A percentile compares a stretch with the other conserved stretches of the same genome.
Evolutionary conservation across 2,329 filamentous ascomycete species (phyloP).

Genomic region (Stemphylium beticola): DNA sequence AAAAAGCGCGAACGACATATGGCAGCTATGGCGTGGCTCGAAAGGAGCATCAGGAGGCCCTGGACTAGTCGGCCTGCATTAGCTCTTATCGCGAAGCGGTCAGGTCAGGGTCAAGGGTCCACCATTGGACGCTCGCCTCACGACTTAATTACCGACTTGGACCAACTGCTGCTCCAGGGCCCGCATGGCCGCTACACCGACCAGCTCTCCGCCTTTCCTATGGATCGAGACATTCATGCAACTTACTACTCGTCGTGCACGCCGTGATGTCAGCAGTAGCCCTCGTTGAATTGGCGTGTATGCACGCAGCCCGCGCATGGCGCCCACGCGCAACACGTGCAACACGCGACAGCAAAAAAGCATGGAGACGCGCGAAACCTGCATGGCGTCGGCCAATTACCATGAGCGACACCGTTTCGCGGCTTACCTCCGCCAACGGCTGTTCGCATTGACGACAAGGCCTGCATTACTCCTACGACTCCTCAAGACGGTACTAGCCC

Average conservation of each 20-base stretch:
- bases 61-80: slow-evolving; percentile 11
- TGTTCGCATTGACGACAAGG: slow-evolving; percentile 2
- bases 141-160: slow-evolving; percentile 15
- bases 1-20: neutral
- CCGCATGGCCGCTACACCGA: slow-evolving; percentile 10
- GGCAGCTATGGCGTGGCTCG: slow-evolving; percentile 3
- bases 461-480: neutral
- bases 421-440: neutral
- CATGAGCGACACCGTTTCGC: neutral
- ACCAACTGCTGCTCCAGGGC: slow-evolving; percentile 22
- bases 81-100: slow-evolving; percentile 14
- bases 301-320: neutral
- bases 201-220: slow-evolving; percentile 1
- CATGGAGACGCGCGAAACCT: neutral
- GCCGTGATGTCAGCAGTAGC: slow-evolving; percentile 4
- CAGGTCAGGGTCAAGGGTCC: slow-evolving; percentile 14
- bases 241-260: neutral
- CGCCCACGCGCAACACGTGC: neutral
- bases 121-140: slow-evolving; percentile 14
- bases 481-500: neutral
- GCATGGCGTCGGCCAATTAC: neutral
- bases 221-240: slow-evolving; percentile 3
- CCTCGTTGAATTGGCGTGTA: neutral
- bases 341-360: neutral
- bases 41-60: slow-evolving; percentile 30